A percentile compares a stretch with the other conserved stretches of the same genome.
Conservation (phyloP, 2,329 filamentous ascomycete genomes). For the Botrytis aclada region DNA sequence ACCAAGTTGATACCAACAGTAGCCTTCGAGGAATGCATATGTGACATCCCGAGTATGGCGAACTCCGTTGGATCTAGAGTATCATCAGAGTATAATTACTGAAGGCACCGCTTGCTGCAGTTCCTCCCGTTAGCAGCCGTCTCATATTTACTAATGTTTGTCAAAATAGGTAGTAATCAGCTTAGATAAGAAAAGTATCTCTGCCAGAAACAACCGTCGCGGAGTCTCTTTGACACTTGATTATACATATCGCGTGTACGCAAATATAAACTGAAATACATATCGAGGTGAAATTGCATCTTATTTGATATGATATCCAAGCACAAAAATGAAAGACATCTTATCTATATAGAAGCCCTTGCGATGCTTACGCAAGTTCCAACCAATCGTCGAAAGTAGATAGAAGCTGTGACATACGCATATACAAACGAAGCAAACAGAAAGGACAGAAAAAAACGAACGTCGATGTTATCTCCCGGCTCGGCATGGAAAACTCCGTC, state of each 20-base stretch:
- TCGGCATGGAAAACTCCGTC: neutral
- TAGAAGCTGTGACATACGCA: neutral
- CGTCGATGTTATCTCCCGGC: neutral
- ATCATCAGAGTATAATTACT: neutral
- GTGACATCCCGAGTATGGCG: neutral
- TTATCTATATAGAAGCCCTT: neutral
- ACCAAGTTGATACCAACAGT: too few relatives aligned
- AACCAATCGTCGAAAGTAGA: neutral
- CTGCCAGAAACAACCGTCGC: rapidly evolving
- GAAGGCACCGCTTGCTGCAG: neutral
- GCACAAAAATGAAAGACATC: neutral
- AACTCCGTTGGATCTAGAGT: neutral
- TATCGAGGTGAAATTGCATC: too few relatives aligned
- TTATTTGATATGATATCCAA: neutral
- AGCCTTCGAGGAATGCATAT: neutral
- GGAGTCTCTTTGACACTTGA: neutral
- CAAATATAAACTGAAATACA: neutral
- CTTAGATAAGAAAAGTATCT: too few relatives aligned
- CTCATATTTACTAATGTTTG: neutral
- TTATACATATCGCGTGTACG: neutral
- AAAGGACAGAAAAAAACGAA: neutral
- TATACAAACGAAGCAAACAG: neutral
- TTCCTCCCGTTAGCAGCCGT: neutral
- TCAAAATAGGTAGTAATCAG: too few relatives aligned
- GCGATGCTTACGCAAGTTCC: neutral